Evolutionary conservation across 2,329 filamentous ascomycete species (phyloP).

Genomic region (Amylocarpus encephaloides): DNA sequence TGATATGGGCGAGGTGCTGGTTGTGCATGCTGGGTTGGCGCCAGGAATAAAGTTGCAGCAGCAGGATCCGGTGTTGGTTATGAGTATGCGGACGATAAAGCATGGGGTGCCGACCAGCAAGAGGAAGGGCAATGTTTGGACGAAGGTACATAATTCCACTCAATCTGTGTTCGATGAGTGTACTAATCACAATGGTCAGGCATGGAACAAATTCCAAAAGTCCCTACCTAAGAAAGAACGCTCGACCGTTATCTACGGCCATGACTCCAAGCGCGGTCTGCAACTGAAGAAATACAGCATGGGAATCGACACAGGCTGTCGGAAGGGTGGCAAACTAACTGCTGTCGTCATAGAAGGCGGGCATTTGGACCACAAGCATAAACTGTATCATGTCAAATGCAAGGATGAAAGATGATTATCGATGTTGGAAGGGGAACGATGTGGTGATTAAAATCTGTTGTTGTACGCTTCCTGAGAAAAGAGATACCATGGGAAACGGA

Average conservation of each 20-base stretch:
- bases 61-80: conserved; percentile 73
- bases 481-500: not conserved
- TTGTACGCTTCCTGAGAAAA: not conserved
- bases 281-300: conserved; percentile 64
- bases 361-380: conserved; percentile 31
- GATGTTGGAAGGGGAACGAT: not conserved
- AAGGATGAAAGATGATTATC: conserved; percentile 18
- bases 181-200: conserved; percentile 31
- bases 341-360: conserved; percentile 66
- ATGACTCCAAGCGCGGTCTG: conserved; percentile 71
- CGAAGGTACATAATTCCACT: conserved; percentile 23
- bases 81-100: conserved; percentile 75
- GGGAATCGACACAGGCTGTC: conserved; percentile 80
- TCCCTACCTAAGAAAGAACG: conserved; percentile 33
- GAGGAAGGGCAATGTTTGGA: conserved; percentile 26
- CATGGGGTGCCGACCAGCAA: conserved; percentile 26
- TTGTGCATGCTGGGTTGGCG: conserved; percentile 82
- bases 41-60: conserved; percentile 63
- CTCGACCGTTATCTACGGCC: conserved; percentile 76
- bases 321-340: conserved; percentile 67
- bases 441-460: not conserved
- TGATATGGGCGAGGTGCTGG: conserved; percentile 56
- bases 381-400: conserved; percentile 29
- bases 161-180: not conserved
- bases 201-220: conserved; percentile 49